phyloP scores from a whole-genome alignment of 371 early-diverging fungal genomes.

The Mucor irregularis region DNA sequence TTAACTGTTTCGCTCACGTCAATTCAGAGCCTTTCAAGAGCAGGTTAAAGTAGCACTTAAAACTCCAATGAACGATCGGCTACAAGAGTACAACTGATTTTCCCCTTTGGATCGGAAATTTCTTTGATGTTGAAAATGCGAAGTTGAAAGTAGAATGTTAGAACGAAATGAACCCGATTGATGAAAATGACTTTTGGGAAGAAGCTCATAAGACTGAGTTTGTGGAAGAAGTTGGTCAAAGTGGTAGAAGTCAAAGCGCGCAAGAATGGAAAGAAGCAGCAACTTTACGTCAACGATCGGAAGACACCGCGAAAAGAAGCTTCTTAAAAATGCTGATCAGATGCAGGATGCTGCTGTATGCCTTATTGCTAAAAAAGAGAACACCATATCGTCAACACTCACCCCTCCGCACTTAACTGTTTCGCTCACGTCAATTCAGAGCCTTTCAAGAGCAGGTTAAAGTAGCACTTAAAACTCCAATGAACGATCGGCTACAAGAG shows the following conservation, averaged over 20 bases:
- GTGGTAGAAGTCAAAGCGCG: neutral
- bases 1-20: neutral
- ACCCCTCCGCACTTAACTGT: neutral
- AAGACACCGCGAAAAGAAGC: neutral
- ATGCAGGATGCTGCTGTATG: slow-evolving; percentile 13
- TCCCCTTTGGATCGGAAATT: neutral
- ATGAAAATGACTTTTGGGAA: neutral
- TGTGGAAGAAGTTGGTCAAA: slow-evolving; percentile 3
- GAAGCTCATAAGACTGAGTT: neutral
- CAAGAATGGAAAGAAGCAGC: too few relatives aligned
- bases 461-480: neutral
- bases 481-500: slow-evolving; percentile 2
- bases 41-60: too few relatives aligned
- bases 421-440: neutral
- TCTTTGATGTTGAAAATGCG: neutral
- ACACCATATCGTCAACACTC: neutral
- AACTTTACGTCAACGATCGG: neutral
- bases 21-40: too few relatives aligned
- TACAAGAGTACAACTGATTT: too few relatives aligned
- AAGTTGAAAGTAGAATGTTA: slow-evolving; percentile 2
- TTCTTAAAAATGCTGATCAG: slow-evolving; percentile 3
- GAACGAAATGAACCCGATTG: neutral
- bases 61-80: too few relatives aligned
- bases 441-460: neutral
- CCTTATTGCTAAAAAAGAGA: neutral